Percentiles rank a stretch among this genome's conserved stretches.
Conservation (phyloP, 257 asterid species). For the Solanum lignicaule region DNA sequence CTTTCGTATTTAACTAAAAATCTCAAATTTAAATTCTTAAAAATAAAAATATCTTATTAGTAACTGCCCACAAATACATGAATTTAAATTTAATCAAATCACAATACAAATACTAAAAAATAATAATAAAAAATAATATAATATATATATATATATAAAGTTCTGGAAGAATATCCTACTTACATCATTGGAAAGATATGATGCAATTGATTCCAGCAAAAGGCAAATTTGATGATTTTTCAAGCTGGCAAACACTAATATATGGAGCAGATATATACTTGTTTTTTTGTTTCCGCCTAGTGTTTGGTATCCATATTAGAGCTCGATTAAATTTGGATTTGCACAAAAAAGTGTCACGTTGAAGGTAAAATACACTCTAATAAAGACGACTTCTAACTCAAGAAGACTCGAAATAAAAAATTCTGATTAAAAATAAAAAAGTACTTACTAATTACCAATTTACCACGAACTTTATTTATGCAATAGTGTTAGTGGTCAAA, state of each 20-base stretch:
- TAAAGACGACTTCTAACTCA: too few species aligned
- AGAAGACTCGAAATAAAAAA: too few species aligned
- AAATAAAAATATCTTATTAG: background rate
- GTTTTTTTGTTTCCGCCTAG: too few species aligned
- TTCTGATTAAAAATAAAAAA: background rate
- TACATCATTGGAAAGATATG: background rate
- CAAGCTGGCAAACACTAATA: background rate
- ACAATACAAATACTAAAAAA: too few species aligned
- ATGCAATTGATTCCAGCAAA: background rate
- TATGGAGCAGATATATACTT: background rate
- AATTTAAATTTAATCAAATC: background rate
- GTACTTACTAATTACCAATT: too few species aligned
- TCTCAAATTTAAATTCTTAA: background rate
- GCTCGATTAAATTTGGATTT: too few species aligned
- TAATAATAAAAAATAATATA: too few species aligned
- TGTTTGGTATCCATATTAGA: background rate
- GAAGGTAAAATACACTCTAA: background rate
- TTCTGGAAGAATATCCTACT: background rate
- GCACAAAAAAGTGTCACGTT: rapidly evolving
- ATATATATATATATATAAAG: rapidly evolving
- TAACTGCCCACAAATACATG: rapidly evolving
- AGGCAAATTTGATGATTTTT: background rate
- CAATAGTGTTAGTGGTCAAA: too few species aligned
- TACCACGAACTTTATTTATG: too few species aligned
- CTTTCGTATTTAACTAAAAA: background rate